Conservation (phyloP, 148 eudicot species). For the Vaccinium darrowii region DNA sequence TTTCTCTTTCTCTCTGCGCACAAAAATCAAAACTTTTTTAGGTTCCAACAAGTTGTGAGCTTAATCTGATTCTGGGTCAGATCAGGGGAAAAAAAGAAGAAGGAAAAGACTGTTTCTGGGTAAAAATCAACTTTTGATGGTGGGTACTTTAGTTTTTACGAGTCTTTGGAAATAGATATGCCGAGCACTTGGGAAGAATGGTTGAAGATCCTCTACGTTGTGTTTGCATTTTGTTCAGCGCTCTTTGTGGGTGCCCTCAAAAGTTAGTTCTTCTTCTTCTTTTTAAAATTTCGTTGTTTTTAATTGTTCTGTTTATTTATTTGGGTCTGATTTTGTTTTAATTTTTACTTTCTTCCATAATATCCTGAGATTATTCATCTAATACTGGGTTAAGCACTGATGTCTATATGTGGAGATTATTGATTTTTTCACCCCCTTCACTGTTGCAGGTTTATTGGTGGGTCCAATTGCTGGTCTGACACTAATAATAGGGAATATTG, state of each 20-base stretch:
- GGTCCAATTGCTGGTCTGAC: conserved; percentile 85
- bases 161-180: conserved; percentile 36
- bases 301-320: background rate
- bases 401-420: background rate
- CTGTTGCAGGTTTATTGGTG: conserved; percentile 65
- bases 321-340: background rate
- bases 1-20: background rate
- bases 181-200: conserved; percentile 34
- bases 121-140: background rate
- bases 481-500: conserved; percentile 75
- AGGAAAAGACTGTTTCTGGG: background rate
- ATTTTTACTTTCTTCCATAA: background rate
- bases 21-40: background rate
- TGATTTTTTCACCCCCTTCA: background rate
- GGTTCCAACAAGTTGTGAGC: background rate
- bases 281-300: background rate
- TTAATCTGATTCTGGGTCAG: background rate
- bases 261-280: conserved; percentile 40
- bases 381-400: conserved; percentile 2
- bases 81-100: too few species aligned
- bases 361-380: background rate
- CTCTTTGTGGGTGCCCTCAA: conserved; percentile 78
- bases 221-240: conserved; percentile 71
- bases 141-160: background rate
- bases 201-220: conserved; percentile 60